A percentile compares a stretch with the other conserved stretches of the same genome.
Evolutionary conservation across 495 filamentous ascomycete genomes (phyloP).

Genomic region (Aspergillus avenaceus): DNA sequence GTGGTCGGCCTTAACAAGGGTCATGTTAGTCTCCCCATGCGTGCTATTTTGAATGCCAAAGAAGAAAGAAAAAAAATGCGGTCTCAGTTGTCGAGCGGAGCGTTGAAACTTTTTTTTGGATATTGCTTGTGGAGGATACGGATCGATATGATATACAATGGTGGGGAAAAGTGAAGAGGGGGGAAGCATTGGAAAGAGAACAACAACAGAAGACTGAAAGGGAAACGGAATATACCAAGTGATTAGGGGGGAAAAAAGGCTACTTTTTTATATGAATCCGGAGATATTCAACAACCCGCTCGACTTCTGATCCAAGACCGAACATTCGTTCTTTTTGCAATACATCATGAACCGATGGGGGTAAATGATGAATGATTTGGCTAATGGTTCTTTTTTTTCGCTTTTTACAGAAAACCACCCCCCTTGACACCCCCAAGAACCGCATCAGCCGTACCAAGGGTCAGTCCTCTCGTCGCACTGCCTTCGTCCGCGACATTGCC

Average conservation of each 20-base stretch:
- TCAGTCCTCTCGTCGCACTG: constrained; percentile 84
- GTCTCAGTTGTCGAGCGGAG: constrained; percentile 5
- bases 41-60: constrained; percentile 18
- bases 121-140: neutral
- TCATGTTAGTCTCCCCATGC: constrained; percentile 61
- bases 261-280: neutral
- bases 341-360: neutral
- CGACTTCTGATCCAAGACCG: constrained; percentile 5
- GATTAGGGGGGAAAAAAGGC: neutral
- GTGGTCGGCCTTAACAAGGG: constrained; percentile 82
- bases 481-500: constrained; percentile 90
- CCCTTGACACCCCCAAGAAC: constrained; percentile 74
- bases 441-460: constrained; percentile 88
- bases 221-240: neutral
- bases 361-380: neutral
- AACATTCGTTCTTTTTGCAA: neutral
- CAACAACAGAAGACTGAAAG: neutral
- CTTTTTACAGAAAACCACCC: constrained; percentile 78
- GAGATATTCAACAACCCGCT: constrained; percentile 6
- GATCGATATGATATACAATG: too few relatives aligned
- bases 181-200: neutral
- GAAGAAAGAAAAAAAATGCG: too few relatives aligned
- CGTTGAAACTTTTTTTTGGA: neutral
- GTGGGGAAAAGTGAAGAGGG: neutral
- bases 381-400: constrained; percentile 20